Conservation (phyloP, 164 flowering plant species). For the Amborella trichopoda region DNA sequence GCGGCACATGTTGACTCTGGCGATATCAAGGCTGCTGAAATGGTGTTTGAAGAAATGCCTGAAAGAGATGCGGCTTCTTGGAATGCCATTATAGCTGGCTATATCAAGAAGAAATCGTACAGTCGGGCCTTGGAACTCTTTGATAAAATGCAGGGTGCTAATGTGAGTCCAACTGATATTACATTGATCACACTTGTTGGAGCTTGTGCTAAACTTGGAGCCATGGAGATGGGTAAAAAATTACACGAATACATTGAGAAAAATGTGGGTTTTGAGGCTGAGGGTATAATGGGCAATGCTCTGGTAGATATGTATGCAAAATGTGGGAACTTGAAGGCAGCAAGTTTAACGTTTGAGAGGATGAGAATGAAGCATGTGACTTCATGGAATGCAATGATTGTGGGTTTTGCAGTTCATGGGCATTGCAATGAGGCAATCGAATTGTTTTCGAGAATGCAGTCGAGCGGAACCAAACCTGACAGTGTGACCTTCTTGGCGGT, state of each 20-base stretch:
- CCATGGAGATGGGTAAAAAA: conserved; percentile 4
- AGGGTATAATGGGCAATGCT: conserved; percentile 22
- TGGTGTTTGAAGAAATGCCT: neutral
- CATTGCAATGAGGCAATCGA: conserved; percentile 26
- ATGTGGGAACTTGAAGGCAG: conserved; percentile 31
- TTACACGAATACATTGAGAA: conserved; percentile 12
- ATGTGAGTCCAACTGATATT: conserved; percentile 13
- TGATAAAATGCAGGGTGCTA: conserved; percentile 3
- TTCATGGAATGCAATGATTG: conserved; percentile 46
- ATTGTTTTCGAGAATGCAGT: conserved; percentile 32
- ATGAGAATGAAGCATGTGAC: conserved; percentile 23
- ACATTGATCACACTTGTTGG: conserved; percentile 15
- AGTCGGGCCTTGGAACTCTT: conserved; percentile 6
- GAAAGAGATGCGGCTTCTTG: conserved; percentile 2
- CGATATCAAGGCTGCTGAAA: conserved; percentile 3
- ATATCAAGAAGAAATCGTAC: conserved; percentile 11
- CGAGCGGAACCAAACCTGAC: conserved; percentile 26
- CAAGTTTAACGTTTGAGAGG: conserved; percentile 31
- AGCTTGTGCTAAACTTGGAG: conserved; percentile 6
- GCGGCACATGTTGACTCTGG: conserved; percentile 15
- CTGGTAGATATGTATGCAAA: conserved; percentile 45
- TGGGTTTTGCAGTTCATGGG: conserved; percentile 42
- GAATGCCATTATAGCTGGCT: conserved; percentile 28
- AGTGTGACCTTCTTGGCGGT: conserved; percentile 24
- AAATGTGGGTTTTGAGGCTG: conserved; percentile 8